Base-by-base conservation (phyloP, 2,329 filamentous ascomycete species). In the Pseudohalonectria lignicola region DNA sequence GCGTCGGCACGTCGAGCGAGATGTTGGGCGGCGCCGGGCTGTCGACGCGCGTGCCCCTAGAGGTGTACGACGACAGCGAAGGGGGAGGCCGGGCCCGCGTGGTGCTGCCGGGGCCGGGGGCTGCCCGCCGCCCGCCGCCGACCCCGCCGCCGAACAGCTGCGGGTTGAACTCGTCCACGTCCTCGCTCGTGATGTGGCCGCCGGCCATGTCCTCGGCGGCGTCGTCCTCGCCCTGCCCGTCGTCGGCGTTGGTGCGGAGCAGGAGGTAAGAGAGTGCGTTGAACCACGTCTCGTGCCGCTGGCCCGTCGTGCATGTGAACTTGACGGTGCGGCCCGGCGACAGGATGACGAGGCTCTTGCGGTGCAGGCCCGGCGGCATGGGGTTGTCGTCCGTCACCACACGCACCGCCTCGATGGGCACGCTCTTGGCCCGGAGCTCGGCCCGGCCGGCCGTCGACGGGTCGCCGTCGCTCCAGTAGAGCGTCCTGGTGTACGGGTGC, bases 241-340 rank as follows among this genome's bases (percentile, higher is more conserved):
- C 71, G 28, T 82, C 79, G 16, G 72, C 66, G 23, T 76, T 70
- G 19, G 80, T 87, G 33, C 88, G 79, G 21, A 94, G 71, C 26
- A 96, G 71, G 12, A 98, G 73, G 56, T 98, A 98, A 2, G 86
- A 94, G 39, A 98, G 69, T 0, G 92, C 88, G 53, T 96, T 96
- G 70, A 92, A 94, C 92, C 92, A 98, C 1, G 88, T 96, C 64
- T 98, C 92, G 53, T 98, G 92, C 43, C 92, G 76, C 56, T 95
- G 87, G 28, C 86, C 84, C 3, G 92, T 98, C 2, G 86, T 80
- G 45, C 90, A 93, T 2, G 92, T 98, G 48, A 98, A 94, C 59
- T 94, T 90, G 61, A 98, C 77, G 13, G 79, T 79, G 47, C 92
- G 79, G 36, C 88, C 87, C 16, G 88, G 88, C 2, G 90, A 92